Conservation (phyloP, 257 asterid species). For the Lavandula angustifolia region DNA sequence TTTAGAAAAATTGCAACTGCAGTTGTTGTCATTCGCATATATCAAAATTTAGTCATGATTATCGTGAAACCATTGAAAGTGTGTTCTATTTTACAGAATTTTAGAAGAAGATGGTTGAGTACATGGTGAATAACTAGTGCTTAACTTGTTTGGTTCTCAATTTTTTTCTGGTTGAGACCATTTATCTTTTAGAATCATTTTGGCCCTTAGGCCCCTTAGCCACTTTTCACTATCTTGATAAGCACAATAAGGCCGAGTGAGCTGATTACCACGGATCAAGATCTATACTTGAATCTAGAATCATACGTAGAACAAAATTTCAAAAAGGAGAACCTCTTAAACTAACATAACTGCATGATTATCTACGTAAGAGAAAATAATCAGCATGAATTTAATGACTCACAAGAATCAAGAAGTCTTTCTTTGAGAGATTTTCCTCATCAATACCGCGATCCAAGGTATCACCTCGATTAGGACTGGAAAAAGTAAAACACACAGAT, state of each 20-base stretch:
- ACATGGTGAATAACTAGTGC: slow-evolving; percentile 6
- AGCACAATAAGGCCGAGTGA: slow-evolving; percentile 9
- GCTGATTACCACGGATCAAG: slow-evolving; percentile 19
- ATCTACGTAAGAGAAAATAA: slow-evolving; percentile 17
- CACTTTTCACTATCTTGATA: slow-evolving; percentile 14
- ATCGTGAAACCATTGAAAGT: slow-evolving; percentile 7
- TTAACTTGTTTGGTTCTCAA: slow-evolving; percentile 20
- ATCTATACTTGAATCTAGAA: slow-evolving; percentile 3
- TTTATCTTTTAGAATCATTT: not conserved
- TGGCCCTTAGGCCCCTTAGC: not conserved
- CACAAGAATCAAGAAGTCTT: slow-evolving; percentile 88
- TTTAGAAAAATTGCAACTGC: not conserved
- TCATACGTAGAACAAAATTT: not conserved
- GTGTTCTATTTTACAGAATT: slow-evolving; percentile 1
- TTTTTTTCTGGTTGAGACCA: slow-evolving; percentile 3
- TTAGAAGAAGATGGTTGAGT: not conserved
- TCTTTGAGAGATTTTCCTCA: slow-evolving; percentile 59
- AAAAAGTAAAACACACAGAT: slow-evolving; percentile 36
- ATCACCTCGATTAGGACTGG: slow-evolving; percentile 92
- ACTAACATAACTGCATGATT: slow-evolving; percentile 1
- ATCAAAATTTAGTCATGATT: not conserved
- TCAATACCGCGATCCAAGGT: slow-evolving; percentile 90
- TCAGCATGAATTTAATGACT: slow-evolving; percentile 33
- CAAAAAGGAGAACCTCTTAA: not conserved
- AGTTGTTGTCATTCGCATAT: not conserved